Evolutionary conservation across 1,284 basidiomycete species (phyloP).

Genomic region (Melampsora larici-populina): DNA sequence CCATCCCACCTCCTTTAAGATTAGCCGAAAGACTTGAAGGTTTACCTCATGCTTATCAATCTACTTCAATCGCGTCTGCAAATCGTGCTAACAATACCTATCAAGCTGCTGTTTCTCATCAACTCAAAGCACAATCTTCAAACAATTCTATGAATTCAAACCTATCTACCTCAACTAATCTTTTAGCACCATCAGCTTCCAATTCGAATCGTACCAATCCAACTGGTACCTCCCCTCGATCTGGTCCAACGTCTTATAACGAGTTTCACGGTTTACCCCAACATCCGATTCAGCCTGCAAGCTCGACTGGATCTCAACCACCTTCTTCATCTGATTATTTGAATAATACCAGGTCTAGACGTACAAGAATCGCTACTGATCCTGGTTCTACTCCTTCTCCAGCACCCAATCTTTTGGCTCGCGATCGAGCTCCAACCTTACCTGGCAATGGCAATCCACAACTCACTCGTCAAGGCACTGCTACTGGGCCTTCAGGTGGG

Average conservation of each 20-base stretch:
- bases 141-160: neutral
- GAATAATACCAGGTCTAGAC: constrained; percentile 3
- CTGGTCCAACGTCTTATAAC: neutral
- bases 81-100: constrained; percentile 1
- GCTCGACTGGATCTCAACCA: neutral
- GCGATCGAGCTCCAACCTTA: neutral
- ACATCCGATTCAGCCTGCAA: neutral
- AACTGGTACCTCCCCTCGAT: constrained; percentile 16
- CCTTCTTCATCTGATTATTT: constrained; percentile 24
- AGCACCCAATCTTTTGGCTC: neutral
- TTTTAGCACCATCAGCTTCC: constrained; percentile 1
- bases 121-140: constrained; percentile 3
- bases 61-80: neutral
- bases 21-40: constrained; percentile 33
- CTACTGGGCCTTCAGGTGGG: neutral
- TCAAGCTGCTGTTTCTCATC: neutral
- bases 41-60: constrained; percentile 40
- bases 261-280: constrained; percentile 23
- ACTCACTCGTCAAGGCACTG: neutral
- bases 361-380: constrained; percentile 31
- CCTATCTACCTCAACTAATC: neutral
- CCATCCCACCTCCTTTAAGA: constrained; percentile 36
- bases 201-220: constrained; percentile 1
- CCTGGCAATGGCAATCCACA: neutral
- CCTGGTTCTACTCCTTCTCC: constrained; percentile 14